Evolutionary conservation across 1,139 yeast species (phyloP).

Genomic region (Fermentozyma sake): DNA sequence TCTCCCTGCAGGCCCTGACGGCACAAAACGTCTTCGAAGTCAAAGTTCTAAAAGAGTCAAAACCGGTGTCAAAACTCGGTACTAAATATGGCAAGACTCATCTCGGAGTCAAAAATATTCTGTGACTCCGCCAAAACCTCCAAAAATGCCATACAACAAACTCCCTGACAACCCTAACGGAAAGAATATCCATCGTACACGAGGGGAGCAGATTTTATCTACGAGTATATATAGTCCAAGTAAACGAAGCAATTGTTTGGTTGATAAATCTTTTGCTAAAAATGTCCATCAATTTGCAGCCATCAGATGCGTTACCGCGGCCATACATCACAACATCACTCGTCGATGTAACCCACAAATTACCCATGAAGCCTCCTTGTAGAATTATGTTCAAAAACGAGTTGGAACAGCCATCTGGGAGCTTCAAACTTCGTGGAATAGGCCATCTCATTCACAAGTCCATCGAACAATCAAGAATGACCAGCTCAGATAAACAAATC

Average conservation of each 20-base stretch:
- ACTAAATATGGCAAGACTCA: too few species aligned
- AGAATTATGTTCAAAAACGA: constrained; percentile 58
- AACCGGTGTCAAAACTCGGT: too few species aligned
- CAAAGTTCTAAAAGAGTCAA: too few species aligned
- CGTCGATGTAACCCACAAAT: constrained; percentile 28
- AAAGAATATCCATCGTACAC: too few species aligned
- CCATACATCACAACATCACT: constrained; percentile 43
- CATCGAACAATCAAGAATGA: constrained; percentile 17
- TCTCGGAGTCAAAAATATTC: too few species aligned
- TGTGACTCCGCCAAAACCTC: too few species aligned
- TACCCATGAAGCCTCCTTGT: constrained; percentile 36
- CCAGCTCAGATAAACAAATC: constrained; percentile 18
- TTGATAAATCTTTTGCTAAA: constrained; percentile 1
- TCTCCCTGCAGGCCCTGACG: too few species aligned
- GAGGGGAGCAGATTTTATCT: too few species aligned
- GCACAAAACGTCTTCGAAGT: too few species aligned
- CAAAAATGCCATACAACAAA: too few species aligned
- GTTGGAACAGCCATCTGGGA: constrained; percentile 65
- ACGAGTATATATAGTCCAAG: too few species aligned
- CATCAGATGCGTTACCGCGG: constrained; percentile 6
- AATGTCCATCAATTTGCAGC: constrained; percentile 1
- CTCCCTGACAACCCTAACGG: too few species aligned
- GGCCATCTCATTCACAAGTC: constrained; percentile 41
- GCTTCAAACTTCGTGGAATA: constrained; percentile 67
- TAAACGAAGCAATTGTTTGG: background rate